phyloP scores from a whole-genome alignment of 192 early-diverging fungal genomes.

The Nowakowskiella sp. region DNA sequence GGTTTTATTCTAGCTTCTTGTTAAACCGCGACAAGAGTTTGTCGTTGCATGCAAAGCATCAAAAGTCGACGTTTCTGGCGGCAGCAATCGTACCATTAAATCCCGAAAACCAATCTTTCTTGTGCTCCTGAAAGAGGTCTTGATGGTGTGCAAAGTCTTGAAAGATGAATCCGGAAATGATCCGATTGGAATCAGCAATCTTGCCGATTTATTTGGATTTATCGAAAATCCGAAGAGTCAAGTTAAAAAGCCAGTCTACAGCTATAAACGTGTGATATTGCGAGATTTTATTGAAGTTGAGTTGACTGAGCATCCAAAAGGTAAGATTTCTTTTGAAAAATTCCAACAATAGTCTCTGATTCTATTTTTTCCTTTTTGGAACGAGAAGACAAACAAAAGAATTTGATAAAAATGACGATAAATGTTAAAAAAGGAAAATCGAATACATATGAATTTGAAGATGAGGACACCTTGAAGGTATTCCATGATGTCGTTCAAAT shows the following conservation, averaged over 20 bases:
- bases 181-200: conserved; percentile 1
- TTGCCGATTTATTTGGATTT: too few species aligned
- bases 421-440: conserved; percentile 19
- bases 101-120: conserved; percentile 12
- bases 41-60: too few species aligned
- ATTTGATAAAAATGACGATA: conserved; percentile 11
- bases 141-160: conserved; percentile 14
- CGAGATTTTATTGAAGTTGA: conserved; percentile 16
- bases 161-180: conserved; percentile 4
- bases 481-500: too few species aligned
- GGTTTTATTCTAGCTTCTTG: too few species aligned
- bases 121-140: conserved; percentile 15
- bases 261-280: conserved; percentile 11
- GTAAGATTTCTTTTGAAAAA: too few species aligned
- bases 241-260: conserved; percentile 13
- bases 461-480: too few species aligned
- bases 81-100: too few species aligned
- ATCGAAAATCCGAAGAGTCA: too few species aligned
- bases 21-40: too few species aligned
- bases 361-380: not conserved
- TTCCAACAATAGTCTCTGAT: too few species aligned
- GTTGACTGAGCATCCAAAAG: conserved; percentile 1
- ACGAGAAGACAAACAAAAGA: conserved; percentile 9
- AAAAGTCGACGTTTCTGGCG: too few species aligned
- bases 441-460: too few species aligned